Evolutionary conservation across 164 flowering plant genomes (phyloP).

Genomic region (Piper betle): DNA sequence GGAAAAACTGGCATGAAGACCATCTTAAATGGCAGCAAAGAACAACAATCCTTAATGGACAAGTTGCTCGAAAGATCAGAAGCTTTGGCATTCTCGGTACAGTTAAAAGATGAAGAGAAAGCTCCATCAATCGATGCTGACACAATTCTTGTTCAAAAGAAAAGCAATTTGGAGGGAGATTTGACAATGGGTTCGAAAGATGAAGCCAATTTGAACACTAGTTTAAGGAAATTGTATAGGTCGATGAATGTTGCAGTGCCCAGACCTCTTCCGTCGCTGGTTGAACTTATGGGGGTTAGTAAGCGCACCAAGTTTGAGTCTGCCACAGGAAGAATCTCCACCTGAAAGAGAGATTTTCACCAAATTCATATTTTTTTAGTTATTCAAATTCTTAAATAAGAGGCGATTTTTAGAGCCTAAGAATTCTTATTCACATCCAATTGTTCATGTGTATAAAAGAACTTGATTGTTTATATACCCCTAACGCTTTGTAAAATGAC

Average conservation of each 20-base stretch:
- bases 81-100: neutral
- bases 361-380: too few species aligned
- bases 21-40: neutral
- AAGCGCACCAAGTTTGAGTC: slow-evolving; percentile 29
- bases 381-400: too few species aligned
- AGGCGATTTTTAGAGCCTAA: too few species aligned
- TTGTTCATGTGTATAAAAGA: too few species aligned
- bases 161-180: slow-evolving; percentile 8
- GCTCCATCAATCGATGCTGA: neutral
- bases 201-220: slow-evolving; percentile 17
- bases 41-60: slow-evolving; percentile 1
- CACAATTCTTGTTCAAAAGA: neutral
- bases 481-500: neutral
- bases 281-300: slow-evolving; percentile 39
- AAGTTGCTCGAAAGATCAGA: slow-evolving; percentile 8
- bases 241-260: slow-evolving; percentile 77
- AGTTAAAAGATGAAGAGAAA: slow-evolving; percentile 2
- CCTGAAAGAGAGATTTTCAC: neutral
- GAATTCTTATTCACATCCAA: too few species aligned
- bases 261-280: slow-evolving; percentile 64
- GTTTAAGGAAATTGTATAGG: slow-evolving; percentile 54
- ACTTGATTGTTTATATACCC: neutral
- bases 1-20: slow-evolving; percentile 6
- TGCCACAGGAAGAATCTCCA: neutral
- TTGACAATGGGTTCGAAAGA: slow-evolving; percentile 4